Percentiles rank a stretch among this genome's conserved stretches.
phyloP scores from a whole-genome alignment of 768 basidiomycete genomes.

The Tricholomella constricta region DNA sequence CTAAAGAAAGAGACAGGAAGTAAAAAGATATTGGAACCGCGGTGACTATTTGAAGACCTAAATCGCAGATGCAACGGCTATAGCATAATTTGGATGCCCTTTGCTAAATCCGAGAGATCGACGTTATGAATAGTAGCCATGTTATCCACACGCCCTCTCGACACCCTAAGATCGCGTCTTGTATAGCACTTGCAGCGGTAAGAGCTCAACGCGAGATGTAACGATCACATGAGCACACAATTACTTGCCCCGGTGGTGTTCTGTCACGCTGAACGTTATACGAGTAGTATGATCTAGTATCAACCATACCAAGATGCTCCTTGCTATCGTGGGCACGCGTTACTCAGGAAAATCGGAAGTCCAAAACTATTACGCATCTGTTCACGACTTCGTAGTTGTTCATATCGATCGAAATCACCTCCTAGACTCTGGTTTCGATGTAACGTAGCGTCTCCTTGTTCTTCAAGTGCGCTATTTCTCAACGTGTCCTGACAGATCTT shows the following conservation, averaged over 20 bases:
- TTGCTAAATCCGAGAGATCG: no score
- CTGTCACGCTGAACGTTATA: not conserved
- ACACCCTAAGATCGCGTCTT: not conserved
- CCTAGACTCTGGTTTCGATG: not conserved
- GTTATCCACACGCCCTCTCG: no score
- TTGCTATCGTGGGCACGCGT: constrained; percentile 66
- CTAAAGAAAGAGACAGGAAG: constrained; percentile 55
- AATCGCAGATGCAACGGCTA: no score
- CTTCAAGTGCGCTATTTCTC: not conserved
- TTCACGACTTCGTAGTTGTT: constrained; percentile 59
- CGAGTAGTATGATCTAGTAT: no score
- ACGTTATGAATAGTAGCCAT: no score
- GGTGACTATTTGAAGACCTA: no score
- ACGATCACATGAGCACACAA: not conserved
- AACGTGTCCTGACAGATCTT: not conserved
- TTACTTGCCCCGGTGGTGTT: not conserved
- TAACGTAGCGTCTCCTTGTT: not conserved
- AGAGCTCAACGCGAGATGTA: not conserved
- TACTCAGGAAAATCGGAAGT: constrained; percentile 63
- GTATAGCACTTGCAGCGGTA: not conserved
- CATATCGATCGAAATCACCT: constrained; percentile 30
- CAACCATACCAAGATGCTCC: constrained; percentile 54
- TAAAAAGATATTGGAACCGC: no score
- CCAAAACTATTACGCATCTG: constrained; percentile 57
- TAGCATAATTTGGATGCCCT: no score